Evolutionary conservation across 2,329 filamentous ascomycete species (phyloP).

Genomic region (Podosphaera fusca): DNA sequence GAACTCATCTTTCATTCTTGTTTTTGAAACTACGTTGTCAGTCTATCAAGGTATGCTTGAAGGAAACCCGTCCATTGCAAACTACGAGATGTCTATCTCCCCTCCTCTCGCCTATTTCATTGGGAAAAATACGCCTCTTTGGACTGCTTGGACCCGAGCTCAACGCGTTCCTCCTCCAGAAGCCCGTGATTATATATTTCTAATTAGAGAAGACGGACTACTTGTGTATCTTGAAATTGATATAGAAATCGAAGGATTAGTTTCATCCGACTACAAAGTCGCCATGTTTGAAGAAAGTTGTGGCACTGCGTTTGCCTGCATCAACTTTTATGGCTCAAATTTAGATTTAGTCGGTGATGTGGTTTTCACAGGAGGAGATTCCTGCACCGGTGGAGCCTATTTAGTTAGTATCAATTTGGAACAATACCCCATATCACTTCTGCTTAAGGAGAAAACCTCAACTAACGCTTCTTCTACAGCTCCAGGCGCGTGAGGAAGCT

Average conservation of each 20-base stretch:
- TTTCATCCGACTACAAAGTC: conserved; percentile 32
- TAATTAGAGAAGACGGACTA: conserved; percentile 71
- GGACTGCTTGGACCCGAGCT: conserved; percentile 69
- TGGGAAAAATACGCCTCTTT: conserved; percentile 32
- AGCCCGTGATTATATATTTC: conserved; percentile 55
- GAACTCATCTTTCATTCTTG: conserved; percentile 44
- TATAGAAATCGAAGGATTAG: conserved; percentile 25
- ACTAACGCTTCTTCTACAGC: conserved; percentile 16
- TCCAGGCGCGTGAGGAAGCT: conserved; percentile 29
- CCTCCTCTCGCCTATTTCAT: conserved; percentile 23
- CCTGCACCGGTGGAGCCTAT: conserved; percentile 54
- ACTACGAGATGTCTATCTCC: conserved; percentile 21
- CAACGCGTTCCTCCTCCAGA: conserved; percentile 38
- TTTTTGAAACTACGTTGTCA: conserved; percentile 35
- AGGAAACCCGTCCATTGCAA: conserved; percentile 25
- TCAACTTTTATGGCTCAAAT: conserved; percentile 17
- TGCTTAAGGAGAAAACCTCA: neutral
- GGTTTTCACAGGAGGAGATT: conserved; percentile 28
- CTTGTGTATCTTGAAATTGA: conserved; percentile 51
- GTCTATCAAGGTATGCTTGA: conserved; percentile 31
- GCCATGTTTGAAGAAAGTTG: conserved; percentile 51
- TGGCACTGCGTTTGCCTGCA: conserved; percentile 56
- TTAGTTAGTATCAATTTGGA: conserved; percentile 9
- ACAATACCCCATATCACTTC: neutral
- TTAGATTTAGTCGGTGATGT: conserved; percentile 27